Evolutionary conservation across 2,329 filamentous ascomycete species (phyloP).

Genomic region (Acrocalymma vagum): DNA sequence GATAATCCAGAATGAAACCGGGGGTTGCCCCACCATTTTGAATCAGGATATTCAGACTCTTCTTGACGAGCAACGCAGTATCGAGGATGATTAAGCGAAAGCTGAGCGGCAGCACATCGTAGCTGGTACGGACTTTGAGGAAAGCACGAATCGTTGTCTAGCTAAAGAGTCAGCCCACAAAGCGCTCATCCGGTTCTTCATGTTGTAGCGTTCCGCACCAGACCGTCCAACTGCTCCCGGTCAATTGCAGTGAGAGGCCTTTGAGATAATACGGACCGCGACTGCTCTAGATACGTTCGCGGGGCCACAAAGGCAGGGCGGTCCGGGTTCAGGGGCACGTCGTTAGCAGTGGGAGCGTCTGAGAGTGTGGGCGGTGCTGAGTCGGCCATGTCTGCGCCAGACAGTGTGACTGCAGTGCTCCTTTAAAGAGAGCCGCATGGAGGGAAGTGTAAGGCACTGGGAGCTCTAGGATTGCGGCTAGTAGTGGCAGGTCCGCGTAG

Average conservation of each 20-base stretch:
- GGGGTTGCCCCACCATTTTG: slow-evolving; percentile 78
- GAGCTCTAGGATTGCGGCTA: slow-evolving; percentile 1
- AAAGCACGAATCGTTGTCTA: slow-evolving; percentile 91
- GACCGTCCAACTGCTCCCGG: slow-evolving; percentile 78
- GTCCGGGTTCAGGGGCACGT: slow-evolving; percentile 29
- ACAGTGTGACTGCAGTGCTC: slow-evolving; percentile 47
- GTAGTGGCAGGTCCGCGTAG: neutral
- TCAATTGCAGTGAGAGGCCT: slow-evolving; percentile 68
- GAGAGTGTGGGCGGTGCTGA: slow-evolving; percentile 27
- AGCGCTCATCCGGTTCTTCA: neutral
- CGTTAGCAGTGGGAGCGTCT: slow-evolving; percentile 31
- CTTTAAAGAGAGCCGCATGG: slow-evolving; percentile 46
- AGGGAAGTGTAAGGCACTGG: slow-evolving; percentile 32
- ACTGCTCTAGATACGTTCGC: slow-evolving; percentile 45
- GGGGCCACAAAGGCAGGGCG: slow-evolving; percentile 47
- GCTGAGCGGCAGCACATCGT: slow-evolving; percentile 95
- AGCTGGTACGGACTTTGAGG: slow-evolving; percentile 93
- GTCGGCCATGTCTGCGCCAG: slow-evolving; percentile 46
- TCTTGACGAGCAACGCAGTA: slow-evolving; percentile 93
- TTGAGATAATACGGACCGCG: slow-evolving; percentile 30
- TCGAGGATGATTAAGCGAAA: slow-evolving; percentile 97
- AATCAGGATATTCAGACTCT: slow-evolving; percentile 92
- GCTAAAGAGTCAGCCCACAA: slow-evolving; percentile 19
- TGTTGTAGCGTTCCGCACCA: slow-evolving; percentile 63
- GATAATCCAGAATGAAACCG: neutral